Evolutionary conservation across 139 green algal genomes (phyloP).

Genomic region (Trebouxia sp.): DNA sequence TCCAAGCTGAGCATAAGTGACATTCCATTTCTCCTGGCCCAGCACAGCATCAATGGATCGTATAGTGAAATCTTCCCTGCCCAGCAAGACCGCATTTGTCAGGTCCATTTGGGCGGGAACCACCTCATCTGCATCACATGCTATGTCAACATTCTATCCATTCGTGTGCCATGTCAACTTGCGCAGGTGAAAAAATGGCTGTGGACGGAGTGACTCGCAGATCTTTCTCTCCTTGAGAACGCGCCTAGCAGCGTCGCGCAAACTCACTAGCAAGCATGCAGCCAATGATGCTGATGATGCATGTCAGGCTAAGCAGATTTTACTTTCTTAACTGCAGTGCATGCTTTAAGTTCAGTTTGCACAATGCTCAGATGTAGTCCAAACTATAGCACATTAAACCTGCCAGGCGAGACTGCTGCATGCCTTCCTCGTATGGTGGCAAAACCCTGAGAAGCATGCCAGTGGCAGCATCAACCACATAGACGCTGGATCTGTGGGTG

Average conservation of each 20-base stretch:
- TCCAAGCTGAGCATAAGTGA: conserved; percentile 53
- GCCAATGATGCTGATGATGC: no score
- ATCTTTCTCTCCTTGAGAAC: no score
- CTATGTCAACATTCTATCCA: not conserved
- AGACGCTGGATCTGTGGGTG: conserved; percentile 66
- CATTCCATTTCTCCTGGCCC: conserved; percentile 60
- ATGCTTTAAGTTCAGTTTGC: no score
- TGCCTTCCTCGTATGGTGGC: not conserved
- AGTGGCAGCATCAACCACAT: conserved; percentile 71
- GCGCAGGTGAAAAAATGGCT: no score
- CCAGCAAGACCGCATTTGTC: conserved; percentile 56
- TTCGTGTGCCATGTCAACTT: no score
- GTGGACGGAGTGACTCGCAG: no score
- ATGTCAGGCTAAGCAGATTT: no score
- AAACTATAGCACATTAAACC: not conserved
- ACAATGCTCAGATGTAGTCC: not conserved
- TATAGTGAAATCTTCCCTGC: conserved; percentile 74
- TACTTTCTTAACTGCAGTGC: no score
- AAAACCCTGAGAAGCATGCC: conserved; percentile 56
- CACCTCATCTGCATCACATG: not conserved
- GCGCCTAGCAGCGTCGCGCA: no score
- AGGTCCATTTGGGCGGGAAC: conserved; percentile 32
- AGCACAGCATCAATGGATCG: conserved; percentile 57
- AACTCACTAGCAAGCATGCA: no score
- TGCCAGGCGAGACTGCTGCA: conserved; percentile 10